These are phyloP conservation scores for Epithele typhae DNA, from an alignment of 768 basidiomycete species.

Conservation along the genomic window DNA sequence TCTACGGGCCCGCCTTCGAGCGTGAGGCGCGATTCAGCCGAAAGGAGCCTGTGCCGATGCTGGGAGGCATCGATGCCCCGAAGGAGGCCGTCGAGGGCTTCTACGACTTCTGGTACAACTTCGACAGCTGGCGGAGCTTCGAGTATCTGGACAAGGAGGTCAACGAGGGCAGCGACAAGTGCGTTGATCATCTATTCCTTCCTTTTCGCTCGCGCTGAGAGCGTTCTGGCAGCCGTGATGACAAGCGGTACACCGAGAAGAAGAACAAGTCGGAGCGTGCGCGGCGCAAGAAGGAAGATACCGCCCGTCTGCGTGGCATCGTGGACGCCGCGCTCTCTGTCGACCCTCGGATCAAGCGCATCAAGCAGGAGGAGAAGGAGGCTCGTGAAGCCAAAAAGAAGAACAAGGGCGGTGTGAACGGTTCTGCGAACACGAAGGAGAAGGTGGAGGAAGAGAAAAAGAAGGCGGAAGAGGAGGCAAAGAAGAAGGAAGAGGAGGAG, in stretches of 20 bases:
- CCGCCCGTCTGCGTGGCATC: conserved; percentile 76
- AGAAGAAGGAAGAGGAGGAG: conserved; percentile 79
- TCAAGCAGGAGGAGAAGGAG: conserved; percentile 95
- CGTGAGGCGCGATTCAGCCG: conserved; percentile 92
- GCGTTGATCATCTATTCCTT: conserved; percentile 23
- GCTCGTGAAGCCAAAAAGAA: conserved; percentile 90
- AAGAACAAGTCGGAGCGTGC: conserved; percentile 99
- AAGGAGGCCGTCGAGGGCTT: conserved; percentile 87
- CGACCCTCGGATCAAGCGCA: conserved; percentile 95
- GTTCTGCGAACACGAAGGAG: conserved; percentile 47
- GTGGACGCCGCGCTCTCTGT: conserved; percentile 80
- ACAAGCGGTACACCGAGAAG: conserved; percentile 98
- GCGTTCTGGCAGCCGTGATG: conserved; percentile 68
- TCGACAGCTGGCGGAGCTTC: conserved; percentile 97
- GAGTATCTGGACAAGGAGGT: conserved; percentile 98
- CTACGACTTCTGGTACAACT: conserved; percentile 99
- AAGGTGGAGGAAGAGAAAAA: conserved; percentile 69
- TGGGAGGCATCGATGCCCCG: conserved; percentile 65
- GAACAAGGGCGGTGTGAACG: conserved; percentile 41
- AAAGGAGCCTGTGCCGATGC: conserved; percentile 72
- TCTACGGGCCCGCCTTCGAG: conserved; percentile 80
- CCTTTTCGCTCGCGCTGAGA: background rate
- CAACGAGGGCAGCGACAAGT: conserved; percentile 96
- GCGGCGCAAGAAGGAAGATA: conserved; percentile 96
- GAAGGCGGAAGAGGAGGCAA: conserved; percentile 49